Evolutionary conservation across 805 yeast species (phyloP).

Genomic region (Sungouiella thailandica): DNA sequence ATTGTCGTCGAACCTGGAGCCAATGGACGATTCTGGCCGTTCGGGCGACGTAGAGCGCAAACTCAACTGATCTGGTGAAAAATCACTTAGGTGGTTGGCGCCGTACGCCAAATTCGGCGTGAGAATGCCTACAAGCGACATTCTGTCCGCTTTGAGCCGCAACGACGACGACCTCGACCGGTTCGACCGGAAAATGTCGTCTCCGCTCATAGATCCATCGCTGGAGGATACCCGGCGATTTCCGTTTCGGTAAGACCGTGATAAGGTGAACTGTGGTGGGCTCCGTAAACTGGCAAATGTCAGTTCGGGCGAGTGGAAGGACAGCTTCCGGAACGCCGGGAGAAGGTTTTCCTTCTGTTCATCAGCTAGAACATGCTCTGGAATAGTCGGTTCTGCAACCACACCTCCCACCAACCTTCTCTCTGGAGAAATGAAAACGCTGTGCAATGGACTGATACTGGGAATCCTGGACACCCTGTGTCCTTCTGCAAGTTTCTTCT

Average conservation of each 20-base stretch:
- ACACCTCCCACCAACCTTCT: conserved; percentile 3
- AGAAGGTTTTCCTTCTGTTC: too few species aligned
- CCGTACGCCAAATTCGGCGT: conserved; percentile 18
- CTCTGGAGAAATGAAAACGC: conserved; percentile 23
- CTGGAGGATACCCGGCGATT: background rate
- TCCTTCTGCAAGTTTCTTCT: conserved; percentile 12
- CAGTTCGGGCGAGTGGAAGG: background rate
- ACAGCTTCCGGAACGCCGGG: too few species aligned
- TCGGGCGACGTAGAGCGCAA: conserved; percentile 29
- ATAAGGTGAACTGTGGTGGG: conserved; percentile 7
- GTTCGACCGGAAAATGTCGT: background rate
- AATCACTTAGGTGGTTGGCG: background rate
- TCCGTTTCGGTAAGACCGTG: background rate
- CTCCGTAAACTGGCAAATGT: conserved; percentile 4
- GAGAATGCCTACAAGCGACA: conserved; percentile 10
- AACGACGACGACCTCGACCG: conserved; percentile 2
- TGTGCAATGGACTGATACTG: conserved; percentile 25
- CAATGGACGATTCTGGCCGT: conserved; percentile 30
- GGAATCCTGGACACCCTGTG: conserved; percentile 21
- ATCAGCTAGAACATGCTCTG: too few species aligned
- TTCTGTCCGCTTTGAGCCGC: background rate
- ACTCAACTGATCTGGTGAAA: conserved; percentile 2
- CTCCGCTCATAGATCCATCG: background rate
- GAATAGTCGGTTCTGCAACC: background rate
- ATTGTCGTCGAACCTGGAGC: conserved; percentile 29